Evolutionary conservation across 768 basidiomycete genomes (phyloP).

Genomic region (Boletus huronensis): DNA sequence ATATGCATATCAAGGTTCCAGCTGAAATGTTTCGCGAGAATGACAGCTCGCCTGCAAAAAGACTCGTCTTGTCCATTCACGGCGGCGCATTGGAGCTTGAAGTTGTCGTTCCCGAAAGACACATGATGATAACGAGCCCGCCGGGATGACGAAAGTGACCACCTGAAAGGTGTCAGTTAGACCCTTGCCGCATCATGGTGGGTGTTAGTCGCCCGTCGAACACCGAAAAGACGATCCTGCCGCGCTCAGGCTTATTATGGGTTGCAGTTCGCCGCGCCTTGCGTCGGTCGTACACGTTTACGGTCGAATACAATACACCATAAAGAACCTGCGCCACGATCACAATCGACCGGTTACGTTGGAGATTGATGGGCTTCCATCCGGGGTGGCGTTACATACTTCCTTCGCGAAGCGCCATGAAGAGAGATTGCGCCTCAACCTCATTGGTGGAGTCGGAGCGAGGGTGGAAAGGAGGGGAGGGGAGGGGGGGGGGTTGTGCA

Average conservation of each 20-base stretch:
- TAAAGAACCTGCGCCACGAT: not conserved
- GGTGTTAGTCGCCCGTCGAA: not conserved
- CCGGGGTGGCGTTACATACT: not conserved
- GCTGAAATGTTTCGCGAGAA: not conserved
- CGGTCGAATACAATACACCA: not conserved
- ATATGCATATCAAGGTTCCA: not conserved
- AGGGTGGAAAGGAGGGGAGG: slow-evolving; percentile 8
- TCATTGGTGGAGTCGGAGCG: slow-evolving; percentile 22
- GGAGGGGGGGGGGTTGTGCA: not conserved
- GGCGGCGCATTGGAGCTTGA: not conserved
- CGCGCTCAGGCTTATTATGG: not conserved
- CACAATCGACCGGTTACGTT: slow-evolving; percentile 2
- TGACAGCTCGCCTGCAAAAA: not conserved
- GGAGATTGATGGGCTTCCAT: slow-evolving; percentile 20
- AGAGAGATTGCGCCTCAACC: slow-evolving; percentile 13
- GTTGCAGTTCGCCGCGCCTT: slow-evolving; percentile 2
- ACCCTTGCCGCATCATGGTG: not conserved
- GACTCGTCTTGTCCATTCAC: not conserved
- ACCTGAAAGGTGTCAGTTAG: not conserved
- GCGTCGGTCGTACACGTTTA: not conserved
- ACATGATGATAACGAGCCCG: not conserved
- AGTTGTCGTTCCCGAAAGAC: not conserved
- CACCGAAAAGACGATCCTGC: not conserved
- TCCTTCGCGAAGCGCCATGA: slow-evolving; percentile 11
- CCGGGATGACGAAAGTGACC: not conserved